Base-by-base conservation (phyloP, 179 eudicot genomes). In the Actinidia arguta region DNA sequence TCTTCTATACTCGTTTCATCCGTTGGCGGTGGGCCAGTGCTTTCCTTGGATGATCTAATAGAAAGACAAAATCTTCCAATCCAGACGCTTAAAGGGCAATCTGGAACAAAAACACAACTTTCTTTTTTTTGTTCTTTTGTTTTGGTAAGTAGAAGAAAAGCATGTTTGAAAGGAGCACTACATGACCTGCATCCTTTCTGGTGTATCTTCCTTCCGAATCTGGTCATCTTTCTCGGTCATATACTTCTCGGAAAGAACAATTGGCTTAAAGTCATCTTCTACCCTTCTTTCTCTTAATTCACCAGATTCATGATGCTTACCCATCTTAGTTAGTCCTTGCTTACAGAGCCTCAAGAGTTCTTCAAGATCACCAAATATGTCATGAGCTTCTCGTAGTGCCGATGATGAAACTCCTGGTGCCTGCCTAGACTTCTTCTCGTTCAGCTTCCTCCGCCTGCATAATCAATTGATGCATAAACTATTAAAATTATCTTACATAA, bases 151-250 rank as follows among this genome's bases (percentile, higher is more conserved):
- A n/a, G n/a, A n/a, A n/a, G n/a, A n/a, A n/a, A n/a, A n/a, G n/a
- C n/a, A n/a, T n/a, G 8, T 47, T 42, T 67, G 11, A 36, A 70
- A 31, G 8, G n/a, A 1, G 48, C 24, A 8, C 54, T 51, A 24
- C 47, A 62, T 59, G 48, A 96, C 99, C 98, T 97, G 99, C 90
- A 94, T 87, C 86, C 98, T 91, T 82, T 97, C 98, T 4, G 99
- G 99, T 62, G 91, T 81, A 82, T 97, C 99, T 66, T 84, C 90
- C 78, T 85, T 92, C 79, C 95, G 91, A 80, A 97, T 90, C 39
- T 18, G 85, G 55, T 93, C 94, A 84, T 97, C 99, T 81, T 88
- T 88, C 73, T 86, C 92, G 17, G 98, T 95, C 98, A 97, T 95
- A 86, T 91, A 95, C 85, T 93, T 93, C 81, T 90, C 92, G 20